These are phyloP conservation scores for Aspergillus neotritici DNA, from an alignment of 2,329 filamentous ascomycete species.

Conservation along the genomic window DNA sequence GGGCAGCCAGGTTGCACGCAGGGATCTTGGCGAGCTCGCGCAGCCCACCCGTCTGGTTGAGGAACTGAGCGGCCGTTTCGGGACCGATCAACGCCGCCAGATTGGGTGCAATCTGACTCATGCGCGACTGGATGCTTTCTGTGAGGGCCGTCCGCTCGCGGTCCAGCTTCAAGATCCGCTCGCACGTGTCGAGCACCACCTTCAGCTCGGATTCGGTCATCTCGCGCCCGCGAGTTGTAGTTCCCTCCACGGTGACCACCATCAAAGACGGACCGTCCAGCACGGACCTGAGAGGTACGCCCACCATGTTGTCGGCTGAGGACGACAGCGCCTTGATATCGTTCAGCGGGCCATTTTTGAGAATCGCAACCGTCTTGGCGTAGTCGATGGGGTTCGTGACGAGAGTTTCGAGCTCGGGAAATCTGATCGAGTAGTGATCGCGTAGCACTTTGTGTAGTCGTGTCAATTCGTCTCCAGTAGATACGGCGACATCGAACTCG, in stretches of 20 bases:
- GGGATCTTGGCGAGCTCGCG: conserved; percentile 86
- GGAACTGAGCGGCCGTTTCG: conserved; percentile 88
- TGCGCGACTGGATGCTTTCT: conserved; percentile 92
- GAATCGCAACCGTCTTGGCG: conserved; percentile 86
- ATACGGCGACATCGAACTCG: conserved; percentile 81
- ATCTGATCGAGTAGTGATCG: conserved; percentile 90
- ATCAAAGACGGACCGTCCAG: conserved; percentile 87
- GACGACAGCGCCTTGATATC: conserved; percentile 75
- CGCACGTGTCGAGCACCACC: conserved; percentile 69
- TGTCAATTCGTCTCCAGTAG: conserved; percentile 87
- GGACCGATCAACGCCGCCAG: conserved; percentile 85
- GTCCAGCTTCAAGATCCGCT: conserved; percentile 83
- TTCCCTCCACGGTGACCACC: conserved; percentile 93
- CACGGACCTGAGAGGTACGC: conserved; percentile 68
- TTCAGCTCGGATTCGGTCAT: conserved; percentile 71
- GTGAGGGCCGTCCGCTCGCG: conserved; percentile 80
- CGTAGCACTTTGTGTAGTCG: conserved; percentile 94
- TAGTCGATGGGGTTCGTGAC: conserved; percentile 92
- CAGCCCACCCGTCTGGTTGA: conserved; percentile 87
- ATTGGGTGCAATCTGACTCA: conserved; percentile 94
- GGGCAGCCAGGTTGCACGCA: conserved; percentile 83
- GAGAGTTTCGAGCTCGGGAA: conserved; percentile 85
- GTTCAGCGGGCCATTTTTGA: conserved; percentile 87
- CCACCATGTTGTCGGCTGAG: conserved; percentile 71
- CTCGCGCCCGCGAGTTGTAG: conserved; percentile 74